These are phyloP conservation scores for Margaritispora aquatica DNA, from an alignment of 495 filamentous ascomycete species.

Conservation along the genomic window DNA sequence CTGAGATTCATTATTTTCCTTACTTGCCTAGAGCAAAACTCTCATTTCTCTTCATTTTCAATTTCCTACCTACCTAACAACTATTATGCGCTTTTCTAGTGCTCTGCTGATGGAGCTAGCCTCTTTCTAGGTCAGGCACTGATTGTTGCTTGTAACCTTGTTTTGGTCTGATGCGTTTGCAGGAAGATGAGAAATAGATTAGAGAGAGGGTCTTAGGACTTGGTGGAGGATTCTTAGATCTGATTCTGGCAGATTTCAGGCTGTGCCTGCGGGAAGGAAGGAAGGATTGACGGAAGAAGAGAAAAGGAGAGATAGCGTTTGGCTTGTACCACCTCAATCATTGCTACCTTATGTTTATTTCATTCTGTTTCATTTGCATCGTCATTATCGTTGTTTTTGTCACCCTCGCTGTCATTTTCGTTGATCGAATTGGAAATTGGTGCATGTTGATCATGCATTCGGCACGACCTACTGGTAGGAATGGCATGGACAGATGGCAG, in stretches of 20 bases:
- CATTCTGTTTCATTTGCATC: too few species aligned
- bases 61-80: background rate
- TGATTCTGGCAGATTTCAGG: constrained; percentile 9
- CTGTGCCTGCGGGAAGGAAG: constrained; percentile 22
- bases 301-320: too few species aligned
- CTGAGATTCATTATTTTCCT: constrained; percentile 19
- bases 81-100: background rate
- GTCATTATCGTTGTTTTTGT: too few species aligned
- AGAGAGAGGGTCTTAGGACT: background rate
- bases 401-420: too few species aligned
- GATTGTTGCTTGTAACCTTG: background rate
- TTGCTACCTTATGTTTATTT: too few species aligned
- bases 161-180: background rate
- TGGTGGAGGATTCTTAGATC: too few species aligned
- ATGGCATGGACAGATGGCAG: too few species aligned
- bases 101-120: constrained; percentile 16
- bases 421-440: too few species aligned
- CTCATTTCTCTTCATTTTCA: background rate
- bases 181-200: background rate
- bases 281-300: too few species aligned
- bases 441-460: too few species aligned
- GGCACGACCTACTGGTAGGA: too few species aligned
- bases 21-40: background rate
- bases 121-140: constrained; percentile 17
- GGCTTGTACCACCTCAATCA: too few species aligned